Base-by-base conservation (phyloP, 2,329 filamentous ascomycete genomes). In the Fusarium setosum region DNA sequence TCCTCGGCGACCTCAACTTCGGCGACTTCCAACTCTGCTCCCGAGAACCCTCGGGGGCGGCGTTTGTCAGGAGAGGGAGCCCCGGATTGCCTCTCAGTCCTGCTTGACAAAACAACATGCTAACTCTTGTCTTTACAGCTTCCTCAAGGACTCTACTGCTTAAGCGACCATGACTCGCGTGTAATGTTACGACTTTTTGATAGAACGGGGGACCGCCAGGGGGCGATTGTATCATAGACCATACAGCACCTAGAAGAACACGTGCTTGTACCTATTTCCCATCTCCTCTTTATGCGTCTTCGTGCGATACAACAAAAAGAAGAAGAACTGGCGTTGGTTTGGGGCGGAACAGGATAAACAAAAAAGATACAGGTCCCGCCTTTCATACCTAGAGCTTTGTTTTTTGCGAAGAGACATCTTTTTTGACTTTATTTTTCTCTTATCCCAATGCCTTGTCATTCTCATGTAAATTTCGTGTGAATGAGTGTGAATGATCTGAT, bases 81-180 rank as follows among this genome's bases (percentile, higher is more conserved):
- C n/a, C n/a, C n/a, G n/a, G n/a, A n/a, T n/a, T n/a, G n/a, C n/a
- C n/a, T n/a, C n/a, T n/a, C n/a, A n/a, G 8, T 11, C 6, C 23
- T 17, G 6, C 21, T 20, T 4, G 11, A 23, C 6, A 18, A 58
- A 17, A 8, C 10, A 32, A 41, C n/a, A 2, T 20, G 50, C 74
- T 77, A 73, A 79, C 71, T 23, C 31, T 35, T 47, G 5, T 31
- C 20, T 40, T 11, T 66, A 54, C 71, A 89, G 87, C 77, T 92
- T 82, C 88, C 86, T 93, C 79, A 85, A 87, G 81, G 84, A 92
- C 68, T 80, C 88, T 75, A 92, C 90, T 76, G 83, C 84, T 83
- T 93, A 92, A 83, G 85, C 75, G 77, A 70, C 56, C 38, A 42
- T 64, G 57, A 56, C 52, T 65, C 67, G 65, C 64, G 52, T 77